phyloP scores from a whole-genome alignment of 1,284 basidiomycete species.

The Somion occarium region DNA sequence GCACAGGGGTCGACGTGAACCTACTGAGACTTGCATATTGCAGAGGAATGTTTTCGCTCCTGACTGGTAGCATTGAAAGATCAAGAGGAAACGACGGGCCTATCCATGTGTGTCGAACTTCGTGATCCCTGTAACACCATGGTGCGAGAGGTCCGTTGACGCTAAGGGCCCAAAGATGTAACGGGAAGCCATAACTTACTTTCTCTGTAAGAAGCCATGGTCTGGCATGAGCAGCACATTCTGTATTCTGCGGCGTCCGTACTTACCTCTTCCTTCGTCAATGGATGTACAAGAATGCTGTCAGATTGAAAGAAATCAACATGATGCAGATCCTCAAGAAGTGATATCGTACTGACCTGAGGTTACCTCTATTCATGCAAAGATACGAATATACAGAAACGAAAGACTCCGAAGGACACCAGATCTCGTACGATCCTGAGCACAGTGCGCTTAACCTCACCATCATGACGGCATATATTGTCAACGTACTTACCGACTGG shows the following conservation, averaged over 20 bases:
- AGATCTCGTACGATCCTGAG: conserved; percentile 72
- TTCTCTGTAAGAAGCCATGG: too few relatives aligned
- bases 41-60: conserved; percentile 49
- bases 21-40: conserved; percentile 68
- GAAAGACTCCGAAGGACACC: conserved; percentile 71
- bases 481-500: conserved; percentile 55
- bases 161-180: background rate
- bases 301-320: background rate
- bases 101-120: conserved; percentile 64
- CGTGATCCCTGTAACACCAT: conserved; percentile 47
- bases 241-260: background rate
- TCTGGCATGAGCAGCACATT: background rate
- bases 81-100: conserved; percentile 65
- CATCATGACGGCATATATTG: background rate
- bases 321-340: background rate
- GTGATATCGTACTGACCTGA: conserved; percentile 43
- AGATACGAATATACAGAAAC: conserved; percentile 69
- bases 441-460: conserved; percentile 3
- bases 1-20: conserved; percentile 17
- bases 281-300: conserved; percentile 66
- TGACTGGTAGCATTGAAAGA: conserved; percentile 47
- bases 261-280: conserved; percentile 62
- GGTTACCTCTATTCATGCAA: conserved; percentile 54
- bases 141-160: background rate
- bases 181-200: too few relatives aligned